phyloP scores from a whole-genome alignment of 2,329 filamentous ascomycete species.

The Hymenoscyphus fraxineus region DNA sequence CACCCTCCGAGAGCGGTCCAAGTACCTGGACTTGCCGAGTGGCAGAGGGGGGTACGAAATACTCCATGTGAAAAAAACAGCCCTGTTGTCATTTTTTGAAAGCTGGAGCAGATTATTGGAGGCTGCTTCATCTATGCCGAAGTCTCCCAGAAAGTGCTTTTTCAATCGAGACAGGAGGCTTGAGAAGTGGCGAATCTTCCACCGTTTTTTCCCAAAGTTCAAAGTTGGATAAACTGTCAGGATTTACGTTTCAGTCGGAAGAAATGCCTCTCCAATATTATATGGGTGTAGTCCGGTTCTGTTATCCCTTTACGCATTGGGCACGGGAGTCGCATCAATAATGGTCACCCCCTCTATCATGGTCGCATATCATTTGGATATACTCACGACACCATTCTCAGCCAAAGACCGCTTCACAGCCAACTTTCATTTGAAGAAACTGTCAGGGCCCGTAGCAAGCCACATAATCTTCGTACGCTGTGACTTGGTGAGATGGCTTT shows the following conservation, averaged over 20 bases:
- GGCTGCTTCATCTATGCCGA: neutral
- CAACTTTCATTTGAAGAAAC: neutral
- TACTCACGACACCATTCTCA: neutral
- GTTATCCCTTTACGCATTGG: neutral
- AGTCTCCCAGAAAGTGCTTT: neutral
- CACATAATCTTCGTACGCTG: slow-evolving; percentile 5
- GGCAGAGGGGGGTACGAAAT: neutral
- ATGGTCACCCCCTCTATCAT: neutral
- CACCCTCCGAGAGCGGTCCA: neutral
- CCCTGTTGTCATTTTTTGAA: neutral
- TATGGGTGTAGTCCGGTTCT: neutral
- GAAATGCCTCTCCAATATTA: neutral
- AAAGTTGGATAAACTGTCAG: neutral
- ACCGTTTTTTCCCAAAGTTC: neutral
- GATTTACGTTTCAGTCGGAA: neutral
- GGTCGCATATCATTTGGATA: neutral
- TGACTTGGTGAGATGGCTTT: neutral
- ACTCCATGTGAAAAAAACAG: neutral
- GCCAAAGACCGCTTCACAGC: neutral
- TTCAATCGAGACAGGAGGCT: neutral
- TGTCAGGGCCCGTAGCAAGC: slow-evolving; percentile 3
- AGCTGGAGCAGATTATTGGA: neutral
- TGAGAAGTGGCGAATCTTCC: neutral
- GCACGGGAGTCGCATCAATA: neutral
- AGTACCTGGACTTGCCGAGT: slow-evolving; percentile 2